phyloP scores from a whole-genome alignment of 2,329 filamentous ascomycete species.

The Colletotrichum trifolii region DNA sequence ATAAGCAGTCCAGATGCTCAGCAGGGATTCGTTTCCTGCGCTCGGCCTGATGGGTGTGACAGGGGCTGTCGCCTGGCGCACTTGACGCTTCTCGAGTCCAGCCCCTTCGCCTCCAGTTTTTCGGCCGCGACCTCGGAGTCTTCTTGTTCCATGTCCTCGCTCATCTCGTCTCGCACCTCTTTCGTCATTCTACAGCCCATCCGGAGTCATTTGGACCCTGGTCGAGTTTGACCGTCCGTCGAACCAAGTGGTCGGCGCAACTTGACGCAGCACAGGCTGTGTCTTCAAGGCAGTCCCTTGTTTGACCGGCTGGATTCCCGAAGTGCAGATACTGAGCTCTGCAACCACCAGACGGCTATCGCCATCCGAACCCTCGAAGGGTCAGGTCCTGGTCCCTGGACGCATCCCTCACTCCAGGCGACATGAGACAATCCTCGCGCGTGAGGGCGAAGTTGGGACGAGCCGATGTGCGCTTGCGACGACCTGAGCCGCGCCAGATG shows the following conservation, averaged over 20 bases:
- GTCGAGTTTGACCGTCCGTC: too few species aligned
- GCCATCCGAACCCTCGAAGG: slow-evolving; percentile 14
- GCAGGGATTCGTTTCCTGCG: not conserved
- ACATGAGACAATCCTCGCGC: slow-evolving; percentile 28
- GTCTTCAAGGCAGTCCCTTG: not conserved
- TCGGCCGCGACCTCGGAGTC: slow-evolving; percentile 3
- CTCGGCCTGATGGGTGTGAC: slow-evolving; percentile 1
- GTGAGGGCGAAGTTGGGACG: slow-evolving; percentile 26
- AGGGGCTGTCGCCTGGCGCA: slow-evolving; percentile 23
- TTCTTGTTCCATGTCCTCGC: slow-evolving; percentile 13
- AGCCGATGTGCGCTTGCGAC: slow-evolving; percentile 10
- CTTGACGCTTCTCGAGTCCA: slow-evolving; percentile 11
- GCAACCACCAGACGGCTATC: not conserved
- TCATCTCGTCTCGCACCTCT: slow-evolving; percentile 11
- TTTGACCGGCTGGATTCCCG: too few species aligned
- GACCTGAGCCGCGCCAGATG: slow-evolving; percentile 6
- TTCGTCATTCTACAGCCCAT: too few species aligned
- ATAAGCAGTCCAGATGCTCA: not conserved
- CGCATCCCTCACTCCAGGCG: slow-evolving; percentile 12
- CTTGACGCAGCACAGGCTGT: not conserved
- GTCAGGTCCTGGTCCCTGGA: slow-evolving; percentile 7
- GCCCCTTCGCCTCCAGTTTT: slow-evolving; percentile 25
- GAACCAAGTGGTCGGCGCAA: too few species aligned
- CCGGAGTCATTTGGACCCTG: too few species aligned
- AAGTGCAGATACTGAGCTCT: not conserved